Base-by-base conservation (phyloP, 1,284 basidiomycete genomes). In the Moniliophthora roreri region DNA sequence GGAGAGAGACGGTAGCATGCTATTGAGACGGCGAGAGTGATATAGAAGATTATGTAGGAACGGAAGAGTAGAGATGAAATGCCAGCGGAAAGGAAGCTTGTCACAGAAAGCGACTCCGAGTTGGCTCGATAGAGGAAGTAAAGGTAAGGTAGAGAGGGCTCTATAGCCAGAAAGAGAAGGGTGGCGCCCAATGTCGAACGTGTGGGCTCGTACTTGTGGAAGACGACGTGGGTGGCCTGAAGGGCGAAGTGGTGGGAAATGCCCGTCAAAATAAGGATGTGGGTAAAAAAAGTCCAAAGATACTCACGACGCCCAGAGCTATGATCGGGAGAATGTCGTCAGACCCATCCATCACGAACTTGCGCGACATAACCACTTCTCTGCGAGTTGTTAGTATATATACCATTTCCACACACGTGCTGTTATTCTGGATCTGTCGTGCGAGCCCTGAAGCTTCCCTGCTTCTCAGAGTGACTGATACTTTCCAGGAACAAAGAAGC, bases 1-100 rank as follows among this genome's bases (percentile, higher is more conserved):
- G 69, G 61, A 9, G 69, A 73, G 37, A 71, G 57, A 5, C 69
- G 67, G 52, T 73, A 73, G 4, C 57, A 26, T 2, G 60, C 42
- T n/a, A 60, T 58, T 1, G 58, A 59, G 18, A 53, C n/a, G 20
- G 57, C 48, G 3, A 70, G 42, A 5, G 63, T 62, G 6, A n/a
- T 9, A 18, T 63, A 57, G 48, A 68, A 69, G 28, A 57, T 44
- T 11, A 16, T 16, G 44, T 13, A 46, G 8, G 28, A 28, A 5
- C 44, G 44, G 44, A 46, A 28, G 21, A 46, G 26, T 11, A n/a
- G 10, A n/a, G 7, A n/a, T 11, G 28, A 11, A 11, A 32, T 32
- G 6, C 11, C n/a, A 46, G 13, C 10, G 24, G 28, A 8, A 26
- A 24, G 18, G 18, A 21, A 2, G 18, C 11, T 9, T 5, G 18